Base-by-base conservation (phyloP, 2,329 filamentous ascomycete genomes). In the Pezicula neosporulosa region DNA sequence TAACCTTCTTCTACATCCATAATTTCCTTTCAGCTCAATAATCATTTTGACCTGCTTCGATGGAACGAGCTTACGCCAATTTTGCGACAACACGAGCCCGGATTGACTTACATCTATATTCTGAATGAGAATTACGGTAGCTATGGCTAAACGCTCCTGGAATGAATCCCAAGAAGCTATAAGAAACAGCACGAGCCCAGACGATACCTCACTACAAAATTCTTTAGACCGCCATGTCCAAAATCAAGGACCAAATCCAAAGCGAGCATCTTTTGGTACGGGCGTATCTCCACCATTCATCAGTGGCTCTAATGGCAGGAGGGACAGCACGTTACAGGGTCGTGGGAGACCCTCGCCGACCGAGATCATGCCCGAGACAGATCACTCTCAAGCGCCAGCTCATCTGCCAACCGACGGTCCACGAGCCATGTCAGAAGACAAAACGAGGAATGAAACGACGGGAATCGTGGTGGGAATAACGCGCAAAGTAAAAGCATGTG, bases 401-500 rank as follows among this genome's bases (percentile, higher is more conserved):
- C 37, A 39, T 16, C 37, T 16, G 15, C 19, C 37, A 19, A n/a
- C 16, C 7, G 37, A 19, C 16, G 37, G 16, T 9, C 37, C 10
- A 39, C 16, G 37, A 19, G 3, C 37, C 16, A 15, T 19, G 19
- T 39, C 37, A 16, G 37, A n/a, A 18, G 37, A 39, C 37, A 39
- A n/a, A 15, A 13, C 37, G 16, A 39, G 37, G 19, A 39, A 39
- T n/a, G 37, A 39, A 15, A n/a, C 16, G 12, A n/a, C 37, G 37
- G 19, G 6, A 39, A 39, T 39, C 18, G 27, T 24, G 15, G 6
- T 27, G 6, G 41, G 41, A 59, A 73, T 74, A 35, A 73, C 71
- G 21, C 68, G 72, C 52, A 70, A 70, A 57, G 72, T 73, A 59
- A 69, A 71, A 39, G 77, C 77, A 27, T 80, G 77, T 59, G 77